phyloP scores from a whole-genome alignment of 2,329 filamentous ascomycete genomes.

The Colletotrichum limetticola region DNA sequence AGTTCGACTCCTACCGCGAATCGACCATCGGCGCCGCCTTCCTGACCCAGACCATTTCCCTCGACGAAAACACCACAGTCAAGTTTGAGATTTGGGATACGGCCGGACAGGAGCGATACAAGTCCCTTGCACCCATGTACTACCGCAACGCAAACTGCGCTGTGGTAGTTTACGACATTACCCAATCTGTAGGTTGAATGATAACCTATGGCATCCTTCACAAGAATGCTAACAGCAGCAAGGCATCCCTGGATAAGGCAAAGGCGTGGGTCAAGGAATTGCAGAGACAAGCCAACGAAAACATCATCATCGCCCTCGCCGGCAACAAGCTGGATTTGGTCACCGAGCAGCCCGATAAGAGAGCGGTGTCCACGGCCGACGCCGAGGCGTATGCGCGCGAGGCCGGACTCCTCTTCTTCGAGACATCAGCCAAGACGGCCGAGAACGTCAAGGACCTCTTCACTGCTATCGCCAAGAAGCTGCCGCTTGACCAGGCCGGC shows the following conservation, averaged over 20 bases:
- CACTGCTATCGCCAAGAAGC: conserved; percentile 96
- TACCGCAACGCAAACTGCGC: conserved; percentile 99
- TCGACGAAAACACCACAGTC: conserved; percentile 97
- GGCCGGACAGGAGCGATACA: conserved; percentile 97
- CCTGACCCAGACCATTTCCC: conserved; percentile 97
- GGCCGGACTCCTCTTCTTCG: conserved; percentile 95
- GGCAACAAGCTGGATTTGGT: conserved; percentile 99
- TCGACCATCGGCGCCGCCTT: conserved; percentile 98
- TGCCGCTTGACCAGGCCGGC: conserved; percentile 95
- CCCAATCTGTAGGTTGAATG: conserved; percentile 84
- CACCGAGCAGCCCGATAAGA: conserved; percentile 93
- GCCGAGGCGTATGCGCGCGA: conserved; percentile 96
- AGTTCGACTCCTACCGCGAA: conserved; percentile 98
- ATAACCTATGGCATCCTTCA: background rate
- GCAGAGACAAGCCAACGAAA: conserved; percentile 98
- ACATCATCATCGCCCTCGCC: conserved; percentile 97
- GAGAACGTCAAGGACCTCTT: conserved; percentile 97
- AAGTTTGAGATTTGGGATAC: conserved; percentile 99
- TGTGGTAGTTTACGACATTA: conserved; percentile 99
- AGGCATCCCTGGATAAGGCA: conserved; percentile 98
- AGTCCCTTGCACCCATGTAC: conserved; percentile 99
- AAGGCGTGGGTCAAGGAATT: conserved; percentile 99
- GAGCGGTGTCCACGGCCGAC: conserved; percentile 87
- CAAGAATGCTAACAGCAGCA: conserved; percentile 39
- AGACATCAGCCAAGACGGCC: conserved; percentile 96